These are phyloP conservation scores for Pseudogymnoascus sp. DNA, from an alignment of 2,329 filamentous ascomycete species.

Conservation along the genomic window DNA sequence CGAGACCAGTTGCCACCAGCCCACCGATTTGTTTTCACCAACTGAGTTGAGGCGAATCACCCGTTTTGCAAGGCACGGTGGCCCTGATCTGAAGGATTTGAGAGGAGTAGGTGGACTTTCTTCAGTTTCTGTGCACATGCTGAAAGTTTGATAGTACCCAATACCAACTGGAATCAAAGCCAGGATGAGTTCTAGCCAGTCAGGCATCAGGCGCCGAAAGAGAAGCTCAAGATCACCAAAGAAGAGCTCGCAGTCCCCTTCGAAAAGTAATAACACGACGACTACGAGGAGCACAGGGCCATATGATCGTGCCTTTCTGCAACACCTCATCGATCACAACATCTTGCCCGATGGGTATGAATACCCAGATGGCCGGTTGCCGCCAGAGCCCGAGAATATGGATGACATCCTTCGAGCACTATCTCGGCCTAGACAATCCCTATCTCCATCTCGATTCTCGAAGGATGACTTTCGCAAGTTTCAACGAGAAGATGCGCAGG, in stretches of 20 bases:
- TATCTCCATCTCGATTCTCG: constrained; percentile 30
- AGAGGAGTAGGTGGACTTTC: constrained; percentile 24
- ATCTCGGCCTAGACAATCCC: constrained; percentile 25
- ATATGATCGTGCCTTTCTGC: constrained; percentile 31
- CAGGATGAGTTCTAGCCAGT: background rate
- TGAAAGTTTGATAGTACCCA: background rate
- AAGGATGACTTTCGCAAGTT: constrained; percentile 27
- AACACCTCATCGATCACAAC: constrained; percentile 30
- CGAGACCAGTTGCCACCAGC: background rate
- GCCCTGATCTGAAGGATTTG: constrained; percentile 29
- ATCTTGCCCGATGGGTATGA: constrained; percentile 25
- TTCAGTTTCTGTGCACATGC: background rate
- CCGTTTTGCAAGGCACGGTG: constrained; percentile 27
- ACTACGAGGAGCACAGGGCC: constrained; percentile 22
- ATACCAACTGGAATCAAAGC: background rate
- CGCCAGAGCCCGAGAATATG: constrained; percentile 27
- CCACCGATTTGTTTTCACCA: background rate
- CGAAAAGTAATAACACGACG: constrained; percentile 12
- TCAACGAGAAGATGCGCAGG: constrained; percentile 20
- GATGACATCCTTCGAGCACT: constrained; percentile 25
- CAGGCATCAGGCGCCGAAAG: background rate
- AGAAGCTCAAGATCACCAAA: background rate
- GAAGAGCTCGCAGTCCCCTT: background rate
- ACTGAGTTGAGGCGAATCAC: constrained; percentile 14
- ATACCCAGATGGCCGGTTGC: constrained; percentile 20